Base-by-base conservation (phyloP, 2,329 filamentous ascomycete genomes). In the Sporothrix brunneoviolacea region DNA sequence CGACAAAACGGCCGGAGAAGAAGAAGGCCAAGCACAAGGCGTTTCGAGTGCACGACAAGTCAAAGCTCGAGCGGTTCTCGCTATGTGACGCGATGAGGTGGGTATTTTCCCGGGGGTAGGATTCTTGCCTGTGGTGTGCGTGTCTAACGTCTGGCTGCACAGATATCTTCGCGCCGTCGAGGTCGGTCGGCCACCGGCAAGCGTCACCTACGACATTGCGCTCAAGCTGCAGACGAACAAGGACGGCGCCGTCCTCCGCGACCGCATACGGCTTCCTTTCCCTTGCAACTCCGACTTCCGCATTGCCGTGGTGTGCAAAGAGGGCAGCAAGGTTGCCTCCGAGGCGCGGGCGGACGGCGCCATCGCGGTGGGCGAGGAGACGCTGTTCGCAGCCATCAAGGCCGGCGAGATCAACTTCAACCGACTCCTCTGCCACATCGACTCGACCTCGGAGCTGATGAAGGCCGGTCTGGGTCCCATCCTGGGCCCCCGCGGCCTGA, bases 51-150 rank as follows among this genome's bases (percentile, higher is more conserved):
- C 90, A 82, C 64, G 77, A 82, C 57, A 66, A 91, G 56, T 78
- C 78, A 55, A 72, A 81, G 57, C 78, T 82, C 38, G 75, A 88
- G 32, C 84, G 87, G 62, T 95, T 86, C 63, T 80, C 89, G 1
- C 75, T 98, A 28, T 86, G 88, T 58, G 93, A 98, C 72, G 94
- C 93, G 15, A 93, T 98, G 82, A 82, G 91, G 88, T 89, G 70
- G 52, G 75, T 18, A 64, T 3, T 12, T 5, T 21, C 39, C 24
- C 24, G 24, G 24, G 10, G n/a, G n/a, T n/a, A n/a, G n/a, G n/a
- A n/a, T n/a, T n/a, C n/a, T n/a, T n/a, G n/a, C n/a, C n/a, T n/a
- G n/a, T n/a, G n/a, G n/a, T 24, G 9, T 28, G 16, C 8, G 30
- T 10, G 8, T 57, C 46, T 59, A 55, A 49, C 24, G 48, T n/a